Conservation (phyloP, 306 rosid species). For the Cucumis hystrix region DNA sequence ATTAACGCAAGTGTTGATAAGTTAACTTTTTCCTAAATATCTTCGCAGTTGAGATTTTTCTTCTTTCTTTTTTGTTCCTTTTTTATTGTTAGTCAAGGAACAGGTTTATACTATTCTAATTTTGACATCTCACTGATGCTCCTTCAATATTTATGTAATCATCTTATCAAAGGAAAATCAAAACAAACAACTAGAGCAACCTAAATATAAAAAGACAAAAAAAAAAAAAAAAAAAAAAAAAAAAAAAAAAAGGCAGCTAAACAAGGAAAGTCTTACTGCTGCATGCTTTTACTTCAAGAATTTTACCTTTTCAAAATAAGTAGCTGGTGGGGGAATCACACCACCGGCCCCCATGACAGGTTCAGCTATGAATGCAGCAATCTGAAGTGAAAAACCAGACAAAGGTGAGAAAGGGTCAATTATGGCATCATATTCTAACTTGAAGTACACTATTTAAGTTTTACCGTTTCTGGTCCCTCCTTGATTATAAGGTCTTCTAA, state of each 20-base stretch:
- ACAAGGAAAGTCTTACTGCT: background rate
- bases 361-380: constrained; percentile 97
- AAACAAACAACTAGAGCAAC: background rate
- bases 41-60: background rate
- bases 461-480: constrained; percentile 98
- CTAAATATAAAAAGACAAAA: background rate
- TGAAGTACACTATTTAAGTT: background rate
- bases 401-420: constrained; percentile 1
- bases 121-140: background rate
- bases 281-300: background rate
- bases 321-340: constrained; percentile 73
- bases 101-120: background rate
- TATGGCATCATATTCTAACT: constrained; percentile 3
- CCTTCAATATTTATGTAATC: background rate
- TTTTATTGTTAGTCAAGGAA: background rate
- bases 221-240: background rate
- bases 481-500: constrained; percentile 74
- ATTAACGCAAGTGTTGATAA: background rate
- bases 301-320: constrained; percentile 88
- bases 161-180: background rate
- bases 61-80: background rate
- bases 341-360: constrained; percentile 99
- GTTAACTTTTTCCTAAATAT: background rate
- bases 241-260: background rate
- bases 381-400: constrained; percentile 22